Percentiles rank a stretch among this genome's conserved stretches.
Evolutionary conservation across 2,329 filamentous ascomycete species (phyloP).

Genomic region (Alternaria alternata): DNA sequence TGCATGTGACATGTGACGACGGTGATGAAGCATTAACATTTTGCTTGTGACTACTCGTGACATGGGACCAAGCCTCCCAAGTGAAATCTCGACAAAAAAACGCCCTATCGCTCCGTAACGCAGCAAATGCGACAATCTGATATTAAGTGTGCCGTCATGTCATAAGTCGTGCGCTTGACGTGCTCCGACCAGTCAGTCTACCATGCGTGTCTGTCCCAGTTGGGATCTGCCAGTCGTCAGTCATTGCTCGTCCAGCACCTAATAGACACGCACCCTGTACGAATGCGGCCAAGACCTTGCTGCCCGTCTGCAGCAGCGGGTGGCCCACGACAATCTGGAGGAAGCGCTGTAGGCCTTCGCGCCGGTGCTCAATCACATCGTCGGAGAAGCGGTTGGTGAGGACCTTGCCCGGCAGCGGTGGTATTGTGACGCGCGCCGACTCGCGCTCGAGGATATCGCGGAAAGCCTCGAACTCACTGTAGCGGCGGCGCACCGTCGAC

Average conservation of each 20-base stretch:
- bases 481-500: constrained; percentile 87
- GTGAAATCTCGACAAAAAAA: constrained; percentile 18
- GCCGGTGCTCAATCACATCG: constrained; percentile 94
- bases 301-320: constrained; percentile 94
- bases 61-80: constrained; percentile 6
- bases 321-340: constrained; percentile 97
- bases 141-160: not conserved
- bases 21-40: constrained; percentile 7
- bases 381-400: constrained; percentile 98
- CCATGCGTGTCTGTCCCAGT: constrained; percentile 75
- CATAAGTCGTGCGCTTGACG: not conserved
- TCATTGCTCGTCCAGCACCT: not conserved
- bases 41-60: constrained; percentile 2
- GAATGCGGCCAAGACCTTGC: constrained; percentile 94
- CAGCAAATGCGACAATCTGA: constrained; percentile 20
- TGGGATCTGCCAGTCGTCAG: constrained; percentile 67
- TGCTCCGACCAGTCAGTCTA: constrained; percentile 19
- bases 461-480: constrained; percentile 99
- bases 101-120: constrained; percentile 37
- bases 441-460: constrained; percentile 97
- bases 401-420: constrained; percentile 93
- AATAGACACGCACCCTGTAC: constrained; percentile 77
- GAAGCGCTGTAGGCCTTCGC: constrained; percentile 92
- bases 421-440: constrained; percentile 91
- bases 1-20: not conserved